Evolutionary conservation across 495 filamentous ascomycete genomes (phyloP), one percentile per base, ranked within the genome.

Genomic region (Aspergillus hancockii): DNA sequence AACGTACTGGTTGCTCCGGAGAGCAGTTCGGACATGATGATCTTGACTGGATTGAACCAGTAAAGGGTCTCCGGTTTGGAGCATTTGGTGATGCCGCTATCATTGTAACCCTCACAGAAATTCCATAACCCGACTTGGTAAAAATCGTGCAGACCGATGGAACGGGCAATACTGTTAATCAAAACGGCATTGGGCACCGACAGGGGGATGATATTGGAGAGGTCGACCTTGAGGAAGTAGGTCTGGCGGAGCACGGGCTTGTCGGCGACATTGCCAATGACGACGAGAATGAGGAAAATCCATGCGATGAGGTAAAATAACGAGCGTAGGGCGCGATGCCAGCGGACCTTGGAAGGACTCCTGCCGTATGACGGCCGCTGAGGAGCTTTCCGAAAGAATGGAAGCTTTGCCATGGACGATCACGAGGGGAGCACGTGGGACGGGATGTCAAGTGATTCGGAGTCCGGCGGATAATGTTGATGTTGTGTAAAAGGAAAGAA

Each of bases 61-160:
- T 94, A 97, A 22, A 93, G 74, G 18, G 76, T 75, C 62, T 83
- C 49, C 8, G 91, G 85, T 18, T 79, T 75, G 32, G 85, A 89
- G 74, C 93, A 97, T 59, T 69, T 69, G 9, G 90, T 93, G 52
- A 94, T 86, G 6, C 90, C 89, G 58, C 83, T 73, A 46, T 79
- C 78, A 45, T 85, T 72, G 72, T 91, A 93, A 18, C 93, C 93
- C 74, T 93, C 90, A 65, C 93, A 97, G 69, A 88, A 96, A 36
- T 83, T 86, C 92, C 92, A 97, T 13, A 97, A 71, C 6, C 93
- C 93, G 36, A 96, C 91, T 65, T 90, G 87, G 70, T 98, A 98
- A 74, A 94, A 98, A 74, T 97, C 93, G 63, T 95, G 90, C 18
- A 97, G 78, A 8, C 93, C 93, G 50, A 98, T 81, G 12, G 88